Conservation (phyloP, 345 rosid species). For the Pugionium dolabratum region DNA sequence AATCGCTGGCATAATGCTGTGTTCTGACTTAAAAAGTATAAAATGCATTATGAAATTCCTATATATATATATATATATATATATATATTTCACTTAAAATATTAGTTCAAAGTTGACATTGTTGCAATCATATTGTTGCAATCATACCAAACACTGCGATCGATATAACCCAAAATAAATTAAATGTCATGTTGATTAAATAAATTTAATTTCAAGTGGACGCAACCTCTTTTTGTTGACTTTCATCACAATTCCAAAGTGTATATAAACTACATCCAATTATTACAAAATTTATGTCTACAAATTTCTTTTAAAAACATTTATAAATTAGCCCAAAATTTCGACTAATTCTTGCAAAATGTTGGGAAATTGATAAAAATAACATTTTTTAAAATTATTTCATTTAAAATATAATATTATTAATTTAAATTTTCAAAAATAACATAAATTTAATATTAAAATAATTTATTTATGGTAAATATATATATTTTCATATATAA, state of each 20-base stretch:
- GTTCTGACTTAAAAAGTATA: too few species aligned
- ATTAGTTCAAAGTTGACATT: not conserved
- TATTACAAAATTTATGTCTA: not conserved
- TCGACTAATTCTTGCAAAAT: too few species aligned
- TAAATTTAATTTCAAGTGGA: constrained; percentile 11
- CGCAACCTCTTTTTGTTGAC: constrained; percentile 21
- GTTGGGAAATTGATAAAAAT: too few species aligned
- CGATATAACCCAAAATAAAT: constrained; percentile 11
- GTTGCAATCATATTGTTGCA: not conserved
- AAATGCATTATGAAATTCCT: constrained; percentile 1
- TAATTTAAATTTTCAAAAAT: too few species aligned
- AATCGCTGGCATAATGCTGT: too few species aligned
- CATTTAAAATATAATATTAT: too few species aligned
- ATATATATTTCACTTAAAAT: not conserved
- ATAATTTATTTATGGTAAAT: not conserved
- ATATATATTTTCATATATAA: too few species aligned
- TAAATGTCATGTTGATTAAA: not conserved
- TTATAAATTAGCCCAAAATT: too few species aligned
- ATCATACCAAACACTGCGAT: not conserved
- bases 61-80: not conserved
- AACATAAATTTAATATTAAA: not conserved
- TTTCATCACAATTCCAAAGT: not conserved
- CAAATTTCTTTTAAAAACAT: not conserved
- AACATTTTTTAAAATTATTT: not conserved
- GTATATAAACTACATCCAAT: not conserved